Evolutionary conservation across 2,329 filamentous ascomycete species (phyloP).

Genomic region (Cadophora luteo-olivacea): DNA sequence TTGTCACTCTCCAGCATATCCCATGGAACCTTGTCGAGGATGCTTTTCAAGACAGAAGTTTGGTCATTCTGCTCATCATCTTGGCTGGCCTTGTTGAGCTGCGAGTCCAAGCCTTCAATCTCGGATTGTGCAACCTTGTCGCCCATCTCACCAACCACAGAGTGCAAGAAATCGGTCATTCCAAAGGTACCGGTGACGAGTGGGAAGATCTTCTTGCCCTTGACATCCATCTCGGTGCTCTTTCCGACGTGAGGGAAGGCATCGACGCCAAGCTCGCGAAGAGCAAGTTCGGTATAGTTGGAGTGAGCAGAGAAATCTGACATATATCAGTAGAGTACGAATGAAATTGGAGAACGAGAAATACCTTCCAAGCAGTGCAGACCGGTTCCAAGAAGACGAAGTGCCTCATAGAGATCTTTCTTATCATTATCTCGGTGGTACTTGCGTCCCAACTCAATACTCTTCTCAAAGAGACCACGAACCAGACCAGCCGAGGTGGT

Average conservation of each 20-base stretch:
- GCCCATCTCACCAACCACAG: conserved; percentile 76
- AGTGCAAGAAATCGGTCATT: conserved; percentile 89
- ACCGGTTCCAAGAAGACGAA: conserved; percentile 25
- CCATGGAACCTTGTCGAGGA: conserved; percentile 27
- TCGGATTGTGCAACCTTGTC: conserved; percentile 78
- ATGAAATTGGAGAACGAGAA: neutral
- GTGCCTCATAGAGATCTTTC: conserved; percentile 61
- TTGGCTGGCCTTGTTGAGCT: conserved; percentile 21
- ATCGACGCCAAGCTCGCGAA: conserved; percentile 83
- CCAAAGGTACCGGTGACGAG: conserved; percentile 90
- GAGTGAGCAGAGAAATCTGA: conserved; percentile 85
- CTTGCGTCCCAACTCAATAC: conserved; percentile 76
- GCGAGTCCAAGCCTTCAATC: conserved; percentile 24
- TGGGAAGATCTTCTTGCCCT: conserved; percentile 76
- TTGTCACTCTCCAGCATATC: conserved; percentile 23
- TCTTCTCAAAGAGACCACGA: conserved; percentile 70
- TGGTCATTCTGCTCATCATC: conserved; percentile 24
- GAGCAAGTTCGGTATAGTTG: conserved; percentile 85
- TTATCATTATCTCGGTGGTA: conserved; percentile 70
- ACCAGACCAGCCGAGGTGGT: conserved; percentile 81
- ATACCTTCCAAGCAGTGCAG: conserved; percentile 25
- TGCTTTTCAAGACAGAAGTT: conserved; percentile 19
- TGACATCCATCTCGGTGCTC: conserved; percentile 69
- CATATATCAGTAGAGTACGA: neutral
- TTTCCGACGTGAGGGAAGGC: conserved; percentile 86